A percentile compares a stretch with the other conserved stretches of the same genome.
Evolutionary conservation across 129 eudicot genomes (phyloP).

Genomic region (Pittosporum tobira): DNA sequence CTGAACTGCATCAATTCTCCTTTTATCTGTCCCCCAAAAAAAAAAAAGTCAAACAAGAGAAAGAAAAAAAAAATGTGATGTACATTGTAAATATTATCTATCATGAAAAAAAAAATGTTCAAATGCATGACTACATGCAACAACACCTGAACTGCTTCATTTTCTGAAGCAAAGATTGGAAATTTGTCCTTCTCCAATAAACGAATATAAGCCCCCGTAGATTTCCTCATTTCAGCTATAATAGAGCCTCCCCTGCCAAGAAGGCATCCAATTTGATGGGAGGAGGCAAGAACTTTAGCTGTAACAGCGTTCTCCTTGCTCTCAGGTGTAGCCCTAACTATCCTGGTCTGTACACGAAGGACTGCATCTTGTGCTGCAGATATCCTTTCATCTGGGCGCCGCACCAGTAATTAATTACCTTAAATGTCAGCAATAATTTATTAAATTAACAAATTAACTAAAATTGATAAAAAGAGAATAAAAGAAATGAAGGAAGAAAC

Average conservation of each 20-base stretch:
- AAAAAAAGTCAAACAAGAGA: too few species aligned
- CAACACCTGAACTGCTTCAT: constrained; percentile 81
- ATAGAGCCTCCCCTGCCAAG: constrained; percentile 93
- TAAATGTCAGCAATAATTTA: too few species aligned
- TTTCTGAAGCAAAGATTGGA: constrained; percentile 61
- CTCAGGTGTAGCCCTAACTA: constrained; percentile 69
- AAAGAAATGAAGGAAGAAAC: neutral
- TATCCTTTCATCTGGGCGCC: constrained; percentile 79
- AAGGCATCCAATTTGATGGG: constrained; percentile 92
- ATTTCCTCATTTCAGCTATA: constrained; percentile 85
- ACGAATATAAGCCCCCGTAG: constrained; percentile 83
- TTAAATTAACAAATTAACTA: too few species aligned
- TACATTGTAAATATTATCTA: neutral
- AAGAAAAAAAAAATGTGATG: neutral
- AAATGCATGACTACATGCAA: neutral
- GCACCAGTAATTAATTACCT: constrained; percentile 19
- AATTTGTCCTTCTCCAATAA: constrained; percentile 75
- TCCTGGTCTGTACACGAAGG: constrained; percentile 81
- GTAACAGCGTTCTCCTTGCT: constrained; percentile 45
- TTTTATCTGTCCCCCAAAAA: constrained; percentile 44
- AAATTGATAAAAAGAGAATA: too few species aligned
- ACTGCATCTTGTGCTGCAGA: constrained; percentile 87
- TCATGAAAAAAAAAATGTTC: neutral
- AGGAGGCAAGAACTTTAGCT: constrained; percentile 67
- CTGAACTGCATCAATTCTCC: constrained; percentile 71